Base-by-base conservation (phyloP, 1,284 basidiomycete genomes). In the Leccinum subrobustum region DNA sequence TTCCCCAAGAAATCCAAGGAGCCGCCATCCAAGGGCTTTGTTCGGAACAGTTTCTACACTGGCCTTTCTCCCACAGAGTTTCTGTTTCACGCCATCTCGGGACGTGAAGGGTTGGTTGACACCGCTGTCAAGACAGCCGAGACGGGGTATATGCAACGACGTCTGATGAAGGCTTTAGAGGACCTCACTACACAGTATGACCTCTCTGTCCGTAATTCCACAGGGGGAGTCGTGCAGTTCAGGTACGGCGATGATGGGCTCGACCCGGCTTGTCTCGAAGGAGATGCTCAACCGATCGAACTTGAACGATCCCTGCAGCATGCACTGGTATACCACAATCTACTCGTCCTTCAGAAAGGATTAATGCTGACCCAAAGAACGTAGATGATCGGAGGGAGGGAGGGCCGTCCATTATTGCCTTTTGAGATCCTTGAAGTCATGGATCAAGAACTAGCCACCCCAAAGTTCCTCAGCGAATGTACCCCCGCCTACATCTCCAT, bases 51-150 rank as follows among this genome's bases (percentile, higher is more conserved):
- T 75, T 99, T 99, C 83, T 99, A 91, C 78, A 89, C 91, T 6
- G 97, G 97, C 37, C 80, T 99, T n/a, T 83, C 87, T 0, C 93
- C 97, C 0, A 96, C 96, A 11, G 97, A 99, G 73, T 99, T 99
- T 79, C 76, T 99, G 59, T 99, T 99, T 82, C 97, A 99, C 78
- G 97, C 96, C 63, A 98, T 99, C 70, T 98, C 96, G 23, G 97
- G 97, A 67, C 91, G 97, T 74, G 97, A 99, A 79, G 97, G 97
- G 78, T 79, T 99, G 52, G 96, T 99, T 71, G 97, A 99, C 79
- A 99, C 97, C 0, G 97, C 97, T 25, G 97, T 99, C 76, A 99
- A 99, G 79, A 99, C 97, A 1, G 97, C 97, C 18, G 97, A 99
- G 77, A 99, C 97, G 1, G 97, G 97, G 48, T 99, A 99, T 80